These are phyloP conservation scores for Pachysolen tannophilus DNA, from an alignment of 805 yeast genomes.

Conservation along the genomic window DNA sequence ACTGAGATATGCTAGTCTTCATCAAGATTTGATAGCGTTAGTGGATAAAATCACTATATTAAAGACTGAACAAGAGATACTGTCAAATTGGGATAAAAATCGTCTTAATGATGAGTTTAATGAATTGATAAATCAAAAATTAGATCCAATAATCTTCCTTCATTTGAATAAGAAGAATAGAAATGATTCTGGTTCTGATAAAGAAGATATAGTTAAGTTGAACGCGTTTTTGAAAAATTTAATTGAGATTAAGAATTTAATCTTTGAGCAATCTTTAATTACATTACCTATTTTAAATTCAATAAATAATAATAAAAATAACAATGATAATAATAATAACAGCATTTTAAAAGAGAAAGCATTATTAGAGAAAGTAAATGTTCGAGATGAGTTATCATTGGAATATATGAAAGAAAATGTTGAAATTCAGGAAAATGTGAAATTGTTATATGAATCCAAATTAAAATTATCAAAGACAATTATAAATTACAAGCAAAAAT, in stretches of 20 bases:
- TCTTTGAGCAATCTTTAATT: constrained; percentile 9
- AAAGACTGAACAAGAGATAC: constrained; percentile 8
- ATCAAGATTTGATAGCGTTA: constrained; percentile 21
- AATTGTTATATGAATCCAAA: constrained; percentile 5
- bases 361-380: not conserved
- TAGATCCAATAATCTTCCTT: constrained; percentile 4
- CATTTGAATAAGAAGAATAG: constrained; percentile 1
- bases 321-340: no score
- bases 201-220: not conserved
- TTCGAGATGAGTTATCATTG: constrained; percentile 5
- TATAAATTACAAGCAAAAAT: no score
- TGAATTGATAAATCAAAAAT: not conserved
- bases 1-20: constrained; percentile 20
- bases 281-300: constrained; percentile 11
- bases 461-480: not conserved
- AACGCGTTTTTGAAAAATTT: constrained; percentile 6
- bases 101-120: constrained; percentile 1
- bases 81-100: not conserved
- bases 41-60: constrained; percentile 26
- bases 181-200: not conserved
- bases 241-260: constrained; percentile 4
- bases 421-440: constrained; percentile 3
- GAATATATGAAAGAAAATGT: constrained; percentile 1
- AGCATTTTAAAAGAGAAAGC: constrained; percentile 2
- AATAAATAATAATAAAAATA: constrained; percentile 9